Conservation (phyloP, 2,329 filamentous ascomycete genomes). For the Beauveria rudraprayagi region DNA sequence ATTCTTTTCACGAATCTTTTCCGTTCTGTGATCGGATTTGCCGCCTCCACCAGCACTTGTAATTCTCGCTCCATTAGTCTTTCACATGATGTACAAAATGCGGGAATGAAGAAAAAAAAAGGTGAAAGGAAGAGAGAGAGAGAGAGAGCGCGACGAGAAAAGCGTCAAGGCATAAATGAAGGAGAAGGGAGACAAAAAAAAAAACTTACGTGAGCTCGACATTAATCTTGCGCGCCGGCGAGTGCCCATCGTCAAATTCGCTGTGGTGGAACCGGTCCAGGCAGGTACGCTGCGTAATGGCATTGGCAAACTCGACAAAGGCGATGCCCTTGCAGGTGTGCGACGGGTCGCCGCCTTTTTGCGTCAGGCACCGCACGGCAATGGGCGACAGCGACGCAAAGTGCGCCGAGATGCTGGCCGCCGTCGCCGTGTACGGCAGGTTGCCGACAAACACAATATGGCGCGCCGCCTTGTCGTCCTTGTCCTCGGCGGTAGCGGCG, state of each 20-base stretch:
- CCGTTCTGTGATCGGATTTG: slow-evolving; percentile 61
- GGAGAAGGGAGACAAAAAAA: no score
- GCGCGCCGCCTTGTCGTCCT: slow-evolving; percentile 21
- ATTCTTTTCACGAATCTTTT: slow-evolving; percentile 82
- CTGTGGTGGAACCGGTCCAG: slow-evolving; percentile 86
- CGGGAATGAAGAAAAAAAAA: no score
- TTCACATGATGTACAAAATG: no score
- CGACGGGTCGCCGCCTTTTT: slow-evolving; percentile 51
- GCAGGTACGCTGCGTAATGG: slow-evolving; percentile 86
- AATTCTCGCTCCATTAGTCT: no score
- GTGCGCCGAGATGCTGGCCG: slow-evolving; percentile 60
- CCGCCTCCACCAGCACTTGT: slow-evolving; percentile 71
- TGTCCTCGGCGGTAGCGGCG: slow-evolving; percentile 11
- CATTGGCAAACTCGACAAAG: slow-evolving; percentile 82
- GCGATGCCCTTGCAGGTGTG: slow-evolving; percentile 65
- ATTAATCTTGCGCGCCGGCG: slow-evolving; percentile 68
- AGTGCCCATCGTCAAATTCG: slow-evolving; percentile 53
- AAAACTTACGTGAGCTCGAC: slow-evolving; percentile 74
- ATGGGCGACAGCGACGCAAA: slow-evolving; percentile 58
- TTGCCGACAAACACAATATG: slow-evolving; percentile 52
- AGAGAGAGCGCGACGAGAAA: no score
- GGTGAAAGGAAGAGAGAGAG: no score
- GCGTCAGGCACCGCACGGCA: slow-evolving; percentile 55
- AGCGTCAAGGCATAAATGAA: no score
- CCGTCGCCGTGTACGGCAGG: slow-evolving; percentile 76